Conservation (phyloP, 2,329 filamentous ascomycete species). For the Pseudogymnoascus sp. region DNA sequence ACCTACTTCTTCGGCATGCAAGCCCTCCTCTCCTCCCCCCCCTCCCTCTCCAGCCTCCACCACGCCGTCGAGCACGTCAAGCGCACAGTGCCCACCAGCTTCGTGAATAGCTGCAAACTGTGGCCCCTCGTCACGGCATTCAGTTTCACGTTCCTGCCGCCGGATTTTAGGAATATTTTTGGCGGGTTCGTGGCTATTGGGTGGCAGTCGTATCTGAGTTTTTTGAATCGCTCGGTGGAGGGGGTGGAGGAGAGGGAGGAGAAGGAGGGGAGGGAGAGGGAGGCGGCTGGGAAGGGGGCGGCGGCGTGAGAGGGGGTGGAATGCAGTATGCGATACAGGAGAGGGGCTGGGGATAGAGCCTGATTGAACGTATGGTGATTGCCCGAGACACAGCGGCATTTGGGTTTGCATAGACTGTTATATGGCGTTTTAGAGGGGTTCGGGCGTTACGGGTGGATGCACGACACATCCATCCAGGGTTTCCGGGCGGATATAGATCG, state of each 20-base stretch:
- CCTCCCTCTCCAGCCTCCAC: constrained; percentile 10
- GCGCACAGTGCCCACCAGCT: constrained; percentile 66
- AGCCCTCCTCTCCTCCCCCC: constrained; percentile 48
- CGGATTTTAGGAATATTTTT: constrained; percentile 75
- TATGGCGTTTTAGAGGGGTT: not conserved
- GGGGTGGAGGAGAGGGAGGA: constrained; percentile 46
- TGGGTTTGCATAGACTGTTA: not conserved
- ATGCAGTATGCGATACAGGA: too few species aligned
- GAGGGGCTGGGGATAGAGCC: not conserved
- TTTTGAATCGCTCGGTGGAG: constrained; percentile 67
- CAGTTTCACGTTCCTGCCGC: constrained; percentile 72
- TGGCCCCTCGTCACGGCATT: constrained; percentile 86
- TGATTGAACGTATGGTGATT: not conserved
- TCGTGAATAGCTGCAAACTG: constrained; percentile 72
- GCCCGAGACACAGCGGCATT: not conserved
- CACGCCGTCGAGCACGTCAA: constrained; percentile 49
- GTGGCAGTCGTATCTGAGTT: constrained; percentile 88
- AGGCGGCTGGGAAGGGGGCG: not conserved
- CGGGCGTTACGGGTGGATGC: not conserved
- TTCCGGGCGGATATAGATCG: not conserved
- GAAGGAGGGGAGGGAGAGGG: not conserved
- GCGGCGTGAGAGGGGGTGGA: not conserved
- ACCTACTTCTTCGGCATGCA: constrained; percentile 77
- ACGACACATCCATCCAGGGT: not conserved
- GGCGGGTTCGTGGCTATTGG: constrained; percentile 71